Percentiles rank a stretch among this genome's conserved stretches.
These are phyloP conservation scores for Daldinia sp. DNA, from an alignment of 2,329 filamentous ascomycete species.

Conservation along the genomic window DNA sequence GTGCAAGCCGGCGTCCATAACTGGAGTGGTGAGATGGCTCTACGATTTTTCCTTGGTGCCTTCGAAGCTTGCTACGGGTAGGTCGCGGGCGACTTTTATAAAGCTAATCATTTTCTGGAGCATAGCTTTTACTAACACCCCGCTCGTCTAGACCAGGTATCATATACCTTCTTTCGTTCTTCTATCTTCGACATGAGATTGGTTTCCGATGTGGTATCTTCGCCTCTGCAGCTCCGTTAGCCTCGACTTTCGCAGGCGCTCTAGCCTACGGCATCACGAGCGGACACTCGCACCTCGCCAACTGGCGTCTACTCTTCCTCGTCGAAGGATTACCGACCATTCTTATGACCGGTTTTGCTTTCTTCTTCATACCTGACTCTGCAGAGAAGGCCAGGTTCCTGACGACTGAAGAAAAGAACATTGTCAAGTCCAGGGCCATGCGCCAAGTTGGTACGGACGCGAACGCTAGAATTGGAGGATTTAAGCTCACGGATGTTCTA, in stretches of 20 bases:
- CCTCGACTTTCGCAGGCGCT: constrained; percentile 83
- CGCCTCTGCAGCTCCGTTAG: constrained; percentile 80
- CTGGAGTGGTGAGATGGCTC: constrained; percentile 68
- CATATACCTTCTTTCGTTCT: constrained; percentile 40
- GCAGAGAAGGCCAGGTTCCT: constrained; percentile 74
- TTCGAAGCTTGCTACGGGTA: constrained; percentile 44
- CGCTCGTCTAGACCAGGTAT: constrained; percentile 34
- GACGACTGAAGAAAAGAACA: constrained; percentile 71
- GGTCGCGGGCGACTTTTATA: constrained; percentile 2
- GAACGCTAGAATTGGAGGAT: constrained; percentile 54
- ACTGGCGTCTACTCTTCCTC: constrained; percentile 86
- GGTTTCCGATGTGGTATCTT: constrained; percentile 46
- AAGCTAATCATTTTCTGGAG: not conserved
- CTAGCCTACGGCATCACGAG: constrained; percentile 83
- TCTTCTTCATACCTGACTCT: constrained; percentile 80
- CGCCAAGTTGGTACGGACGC: constrained; percentile 59
- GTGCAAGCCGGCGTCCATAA: constrained; percentile 75
- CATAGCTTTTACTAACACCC: constrained; percentile 4
- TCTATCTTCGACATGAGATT: constrained; percentile 47
- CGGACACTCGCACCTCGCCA: constrained; percentile 76
- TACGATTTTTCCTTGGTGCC: constrained; percentile 71
- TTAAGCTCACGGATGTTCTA: constrained; percentile 68
- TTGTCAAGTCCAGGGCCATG: constrained; percentile 76
- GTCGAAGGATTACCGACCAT: constrained; percentile 87
- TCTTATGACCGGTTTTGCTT: constrained; percentile 77